These are phyloP conservation scores for Schizosaccharomyces japonicus DNA, from an alignment of 805 yeast genomes.

Conservation along the genomic window DNA sequence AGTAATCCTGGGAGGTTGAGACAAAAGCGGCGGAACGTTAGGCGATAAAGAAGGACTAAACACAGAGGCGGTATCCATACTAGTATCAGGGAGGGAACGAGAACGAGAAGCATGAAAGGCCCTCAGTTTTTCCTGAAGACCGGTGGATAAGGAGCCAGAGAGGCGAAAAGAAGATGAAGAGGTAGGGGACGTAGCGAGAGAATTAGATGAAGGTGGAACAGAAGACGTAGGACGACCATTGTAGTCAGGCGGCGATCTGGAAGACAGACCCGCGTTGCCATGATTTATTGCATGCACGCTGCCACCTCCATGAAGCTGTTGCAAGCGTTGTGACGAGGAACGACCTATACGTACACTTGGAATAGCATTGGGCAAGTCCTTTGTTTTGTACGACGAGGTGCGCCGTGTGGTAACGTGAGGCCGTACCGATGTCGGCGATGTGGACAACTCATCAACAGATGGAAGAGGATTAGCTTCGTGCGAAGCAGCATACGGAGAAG, in stretches of 20 bases:
- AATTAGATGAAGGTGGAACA: background rate
- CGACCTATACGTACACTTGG: background rate
- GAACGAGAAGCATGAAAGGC: conserved; percentile 1
- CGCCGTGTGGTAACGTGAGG: no score
- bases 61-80: background rate
- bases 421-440: no score
- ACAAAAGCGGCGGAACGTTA: background rate
- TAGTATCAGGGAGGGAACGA: background rate
- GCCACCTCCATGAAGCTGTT: no score
- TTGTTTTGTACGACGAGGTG: no score
- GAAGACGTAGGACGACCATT: background rate
- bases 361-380: background rate
- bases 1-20: no score
- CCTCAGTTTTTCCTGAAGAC: background rate
- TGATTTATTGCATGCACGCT: no score
- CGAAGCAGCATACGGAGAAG: no score
- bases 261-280: no score
- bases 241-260: no score
- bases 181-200: background rate
- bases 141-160: background rate
- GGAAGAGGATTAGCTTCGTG: no score
- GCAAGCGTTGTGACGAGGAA: no score
- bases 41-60: background rate
- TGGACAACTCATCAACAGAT: no score
- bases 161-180: background rate